These are phyloP conservation scores for Geotrichum aggregatum DNA, from an alignment of 1,139 yeast species.

Conservation along the genomic window DNA sequence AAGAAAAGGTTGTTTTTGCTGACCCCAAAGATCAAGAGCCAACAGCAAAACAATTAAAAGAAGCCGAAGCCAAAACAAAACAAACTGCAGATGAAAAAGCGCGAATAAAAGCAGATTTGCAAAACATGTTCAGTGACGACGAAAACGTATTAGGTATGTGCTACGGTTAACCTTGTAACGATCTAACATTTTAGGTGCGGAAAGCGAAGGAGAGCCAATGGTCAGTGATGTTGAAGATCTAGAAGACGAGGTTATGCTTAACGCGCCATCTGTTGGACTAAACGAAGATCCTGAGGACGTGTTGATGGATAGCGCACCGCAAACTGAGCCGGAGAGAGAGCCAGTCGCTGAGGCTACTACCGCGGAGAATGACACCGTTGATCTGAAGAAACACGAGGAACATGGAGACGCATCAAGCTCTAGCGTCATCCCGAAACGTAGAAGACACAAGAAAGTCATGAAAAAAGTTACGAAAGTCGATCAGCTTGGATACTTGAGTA, in stretches of 20 bases:
- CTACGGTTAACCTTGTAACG: neutral
- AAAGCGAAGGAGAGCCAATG: conserved; percentile 11
- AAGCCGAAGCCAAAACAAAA: conserved; percentile 2
- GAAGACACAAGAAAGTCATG: conserved; percentile 15
- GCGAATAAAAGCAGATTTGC: conserved; percentile 13
- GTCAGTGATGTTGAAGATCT: conserved; percentile 12
- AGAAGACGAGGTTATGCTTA: conserved; percentile 7
- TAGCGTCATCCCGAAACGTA: neutral
- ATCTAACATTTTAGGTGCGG: neutral
- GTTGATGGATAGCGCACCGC: conserved; percentile 9
- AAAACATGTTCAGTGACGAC: conserved; percentile 20
- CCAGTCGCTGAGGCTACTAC: neutral
- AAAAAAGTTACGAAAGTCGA: conserved; percentile 18
- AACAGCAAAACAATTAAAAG: neutral
- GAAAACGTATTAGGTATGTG: conserved; percentile 15
- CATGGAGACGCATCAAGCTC: neutral
- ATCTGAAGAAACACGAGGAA: neutral
- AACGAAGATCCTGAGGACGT: conserved; percentile 9
- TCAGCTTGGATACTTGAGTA: conserved; percentile 18
- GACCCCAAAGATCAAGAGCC: neutral
- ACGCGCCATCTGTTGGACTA: too few relatives aligned
- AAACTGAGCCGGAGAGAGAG: neutral
- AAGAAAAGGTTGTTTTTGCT: conserved; percentile 14
- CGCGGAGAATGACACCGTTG: neutral
- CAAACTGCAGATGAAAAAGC: conserved; percentile 6